Evolutionary conservation across 768 basidiomycete genomes (phyloP), one percentile per base, ranked within the genome.

Genomic region (Mycena venus): DNA sequence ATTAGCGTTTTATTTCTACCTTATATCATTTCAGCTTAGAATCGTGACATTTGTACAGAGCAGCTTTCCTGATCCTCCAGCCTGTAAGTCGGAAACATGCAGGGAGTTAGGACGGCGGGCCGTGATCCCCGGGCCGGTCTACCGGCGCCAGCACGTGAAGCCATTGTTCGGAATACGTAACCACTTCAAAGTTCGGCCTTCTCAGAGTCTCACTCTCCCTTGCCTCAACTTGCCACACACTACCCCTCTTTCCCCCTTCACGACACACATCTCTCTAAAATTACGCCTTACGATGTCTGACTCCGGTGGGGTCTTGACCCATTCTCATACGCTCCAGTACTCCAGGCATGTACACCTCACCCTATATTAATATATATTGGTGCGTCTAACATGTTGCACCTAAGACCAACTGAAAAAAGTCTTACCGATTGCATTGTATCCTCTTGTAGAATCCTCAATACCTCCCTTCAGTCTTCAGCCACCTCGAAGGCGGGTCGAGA

Each of bases 381-480:
- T 67, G 29, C 40, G 19, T 60, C 27, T 27, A 6, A 29, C 70
- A 61, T 61, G 62, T 74, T 55, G 12, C 25, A 66, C 72, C 38
- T 77, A 94, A 93, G 88, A 77, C 86, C 93, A 21, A 92, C 89
- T 77, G 94, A 95, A 88, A 95, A 95, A 92, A 93, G 94, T 94
- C 75, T 70, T 11, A 21, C 31, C 14, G 34, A 58, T 31, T 44
- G 70, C 51, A 27, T 67, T 69, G n/a, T n/a, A 21, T 59, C 34
- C 25, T 58, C 51, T 38, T 25, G 49, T 44, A 56, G 47, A 23
- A 65, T 60, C n/a, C 59, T 74, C 56, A 63, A 21, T 69, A 40
- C 40, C 55, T 31, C 15, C 23, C 67, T 72, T n/a, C n/a, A 94
- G 93, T 95, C 56, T 83, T 93, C 14, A 87, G 88, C 68, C 94